Evolutionary conservation across 1,139 yeast genomes (phyloP).

Genomic region (Magnusiomyces ingens): DNA sequence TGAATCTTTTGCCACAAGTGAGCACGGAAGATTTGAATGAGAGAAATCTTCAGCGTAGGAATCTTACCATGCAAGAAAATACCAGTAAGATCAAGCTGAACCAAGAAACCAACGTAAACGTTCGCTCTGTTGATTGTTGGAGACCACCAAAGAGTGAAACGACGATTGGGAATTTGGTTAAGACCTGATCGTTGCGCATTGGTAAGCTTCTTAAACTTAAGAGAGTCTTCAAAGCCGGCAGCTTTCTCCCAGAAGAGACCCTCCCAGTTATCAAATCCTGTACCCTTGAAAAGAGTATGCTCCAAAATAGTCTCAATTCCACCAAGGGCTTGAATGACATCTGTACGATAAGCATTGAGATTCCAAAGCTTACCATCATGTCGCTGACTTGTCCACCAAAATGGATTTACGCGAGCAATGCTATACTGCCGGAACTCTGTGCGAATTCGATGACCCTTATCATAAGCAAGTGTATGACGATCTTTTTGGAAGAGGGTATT

Average conservation of each 20-base stretch:
- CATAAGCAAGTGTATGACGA: slow-evolving; percentile 89
- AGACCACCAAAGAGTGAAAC: slow-evolving; percentile 99
- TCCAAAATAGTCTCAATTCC: slow-evolving; percentile 95
- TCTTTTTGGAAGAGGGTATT: slow-evolving; percentile 94
- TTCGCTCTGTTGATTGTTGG: slow-evolving; percentile 98
- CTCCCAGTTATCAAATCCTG: slow-evolving; percentile 98
- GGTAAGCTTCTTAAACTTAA: slow-evolving; percentile 89
- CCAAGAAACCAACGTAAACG: slow-evolving; percentile 95
- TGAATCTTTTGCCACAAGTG: slow-evolving; percentile 99
- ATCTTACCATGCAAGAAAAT: slow-evolving; percentile 96
- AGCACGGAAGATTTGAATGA: slow-evolving; percentile 94
- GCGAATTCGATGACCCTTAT: slow-evolving; percentile 86
- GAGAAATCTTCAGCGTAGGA: slow-evolving; percentile 90
- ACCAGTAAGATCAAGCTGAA: slow-evolving; percentile 93
- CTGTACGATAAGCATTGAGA: slow-evolving; percentile 84
- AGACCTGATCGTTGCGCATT: slow-evolving; percentile 97
- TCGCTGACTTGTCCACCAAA: slow-evolving; percentile 93
- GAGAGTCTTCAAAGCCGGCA: slow-evolving; percentile 92
- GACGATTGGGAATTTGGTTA: slow-evolving; percentile 94
- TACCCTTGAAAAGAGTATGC: slow-evolving; percentile 90
- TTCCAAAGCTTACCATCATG: slow-evolving; percentile 98
- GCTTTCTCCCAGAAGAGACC: slow-evolving; percentile 98
- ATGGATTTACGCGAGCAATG: slow-evolving; percentile 69
- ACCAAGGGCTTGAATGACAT: slow-evolving; percentile 94
- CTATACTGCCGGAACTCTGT: slow-evolving; percentile 71